These are phyloP conservation scores for Pythium apleroticum DNA, from an alignment of 352 stramenopile genomes.

Conservation along the genomic window DNA sequence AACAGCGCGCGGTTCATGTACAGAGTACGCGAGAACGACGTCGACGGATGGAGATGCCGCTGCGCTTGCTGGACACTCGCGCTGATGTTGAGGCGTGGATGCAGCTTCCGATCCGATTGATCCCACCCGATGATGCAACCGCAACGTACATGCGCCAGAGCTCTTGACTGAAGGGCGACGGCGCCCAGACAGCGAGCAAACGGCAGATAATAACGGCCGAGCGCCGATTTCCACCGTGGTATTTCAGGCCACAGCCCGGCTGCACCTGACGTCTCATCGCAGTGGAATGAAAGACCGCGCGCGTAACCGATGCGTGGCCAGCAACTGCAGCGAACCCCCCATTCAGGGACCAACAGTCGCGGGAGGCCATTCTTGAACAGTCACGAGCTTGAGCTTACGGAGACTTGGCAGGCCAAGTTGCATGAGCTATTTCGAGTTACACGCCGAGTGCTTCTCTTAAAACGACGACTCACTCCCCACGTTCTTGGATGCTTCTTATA, in stretches of 20 bases:
- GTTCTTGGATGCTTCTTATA: background rate
- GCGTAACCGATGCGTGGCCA: background rate
- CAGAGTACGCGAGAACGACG: background rate
- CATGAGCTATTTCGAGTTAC: background rate
- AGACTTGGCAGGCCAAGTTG: background rate
- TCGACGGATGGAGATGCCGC: background rate
- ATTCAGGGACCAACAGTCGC: background rate
- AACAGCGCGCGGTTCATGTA: background rate
- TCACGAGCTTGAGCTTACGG: background rate
- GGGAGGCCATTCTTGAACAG: slow-evolving; percentile 1
- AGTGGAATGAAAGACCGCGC: background rate
- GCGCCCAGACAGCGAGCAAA: background rate
- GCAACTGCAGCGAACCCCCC: background rate
- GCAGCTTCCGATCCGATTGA: background rate
- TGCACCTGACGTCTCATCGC: background rate
- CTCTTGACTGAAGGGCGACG: background rate
- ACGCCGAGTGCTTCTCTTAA: background rate
- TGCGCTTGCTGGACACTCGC: background rate
- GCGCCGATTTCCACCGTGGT: background rate
- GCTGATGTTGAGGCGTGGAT: background rate
- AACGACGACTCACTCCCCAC: background rate
- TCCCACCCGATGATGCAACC: background rate
- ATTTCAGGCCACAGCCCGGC: background rate
- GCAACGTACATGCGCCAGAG: background rate
- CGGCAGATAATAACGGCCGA: slow-evolving; percentile 5